These are phyloP conservation scores for Ballota nigra DNA, from an alignment of 257 asterid genomes.

Conservation along the genomic window DNA sequence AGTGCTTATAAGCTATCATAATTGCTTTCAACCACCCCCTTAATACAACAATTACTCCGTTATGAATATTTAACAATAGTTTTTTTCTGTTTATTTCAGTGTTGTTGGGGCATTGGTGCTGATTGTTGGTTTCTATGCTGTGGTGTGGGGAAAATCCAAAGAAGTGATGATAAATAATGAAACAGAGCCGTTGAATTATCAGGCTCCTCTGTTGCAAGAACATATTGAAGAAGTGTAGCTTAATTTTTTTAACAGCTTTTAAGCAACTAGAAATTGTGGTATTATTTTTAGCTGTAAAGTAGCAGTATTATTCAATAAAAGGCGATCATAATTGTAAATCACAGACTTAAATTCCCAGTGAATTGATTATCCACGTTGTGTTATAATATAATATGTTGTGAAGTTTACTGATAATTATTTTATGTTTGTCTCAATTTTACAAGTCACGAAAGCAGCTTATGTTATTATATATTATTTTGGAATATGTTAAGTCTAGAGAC, in stretches of 20 bases:
- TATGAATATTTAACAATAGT: neutral
- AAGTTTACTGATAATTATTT: too few relatives aligned
- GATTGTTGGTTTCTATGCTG: constrained; percentile 49
- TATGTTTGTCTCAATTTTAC: neutral
- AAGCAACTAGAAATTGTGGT: neutral
- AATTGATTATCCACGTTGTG: neutral
- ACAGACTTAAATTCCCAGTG: neutral
- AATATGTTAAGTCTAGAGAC: neutral
- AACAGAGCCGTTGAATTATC: constrained; percentile 19
- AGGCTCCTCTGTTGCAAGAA: constrained; percentile 35
- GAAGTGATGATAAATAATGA: constrained; percentile 29
- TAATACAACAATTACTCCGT: neutral
- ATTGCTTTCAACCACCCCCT: neutral
- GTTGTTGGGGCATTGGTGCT: constrained; percentile 47
- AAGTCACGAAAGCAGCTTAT: neutral
- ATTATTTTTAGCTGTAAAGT: neutral
- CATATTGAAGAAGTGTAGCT: constrained; percentile 19
- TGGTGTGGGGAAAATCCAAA: constrained; percentile 54
- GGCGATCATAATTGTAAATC: neutral
- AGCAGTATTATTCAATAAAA: neutral
- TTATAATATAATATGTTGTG: neutral
- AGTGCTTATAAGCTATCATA: neutral
- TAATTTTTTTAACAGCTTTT: neutral
- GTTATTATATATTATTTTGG: neutral
- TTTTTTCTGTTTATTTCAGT: constrained; percentile 23